Base-by-base conservation (phyloP, 179 eudicot genomes). In the Dionaea muscipula region DNA sequence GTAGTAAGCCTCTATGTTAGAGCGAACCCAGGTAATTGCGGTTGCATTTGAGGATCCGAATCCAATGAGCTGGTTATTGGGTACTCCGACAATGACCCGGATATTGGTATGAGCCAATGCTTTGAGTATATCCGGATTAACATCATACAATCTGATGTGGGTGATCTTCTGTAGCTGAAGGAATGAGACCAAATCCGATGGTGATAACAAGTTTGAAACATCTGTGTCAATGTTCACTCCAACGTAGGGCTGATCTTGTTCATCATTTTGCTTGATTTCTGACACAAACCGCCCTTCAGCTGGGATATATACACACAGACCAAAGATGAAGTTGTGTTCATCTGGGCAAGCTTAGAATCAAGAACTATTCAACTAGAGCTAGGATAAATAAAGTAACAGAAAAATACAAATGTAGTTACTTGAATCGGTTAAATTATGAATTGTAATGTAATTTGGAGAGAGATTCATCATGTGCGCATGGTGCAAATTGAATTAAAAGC, bases 181-280 rank as follows among this genome's bases (percentile, higher is more conserved):
- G 26, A 88, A 85, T 2, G 78, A 53, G 1, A 88, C 91, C 55
- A 88, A 75, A 55, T 85, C 86, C 7, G 81, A 27, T 7, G 91
- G 78, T 1, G 91, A 65, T 23, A 79, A 64, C 10, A 82, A 54
- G 50, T 82, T 77, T 18, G 96, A 75, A 7, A 77, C 81, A 64
- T 85, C 96, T 18, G 93, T 85, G 25, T 93, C 96, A 37, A 88
- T 73, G 71, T 85, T 85, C 21, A 88, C 81, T 5, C 96, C 96
- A 28, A 28, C 35, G 5, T 8, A n/a, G n/a, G n/a, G n/a, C n/a
- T n/a, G n/a, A n/a, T n/a, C n/a, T n/a, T n/a, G n/a, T n/a, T n/a
- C n/a, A n/a, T n/a, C n/a, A n/a, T 31, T 31, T 31, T 31, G 36
- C 36, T 31, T 31, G 6, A 31, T 31, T 43, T 43, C 20, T 43